Evolutionary conservation across 345 rosid species (phyloP).

Genomic region (Dimocarpus longan): DNA sequence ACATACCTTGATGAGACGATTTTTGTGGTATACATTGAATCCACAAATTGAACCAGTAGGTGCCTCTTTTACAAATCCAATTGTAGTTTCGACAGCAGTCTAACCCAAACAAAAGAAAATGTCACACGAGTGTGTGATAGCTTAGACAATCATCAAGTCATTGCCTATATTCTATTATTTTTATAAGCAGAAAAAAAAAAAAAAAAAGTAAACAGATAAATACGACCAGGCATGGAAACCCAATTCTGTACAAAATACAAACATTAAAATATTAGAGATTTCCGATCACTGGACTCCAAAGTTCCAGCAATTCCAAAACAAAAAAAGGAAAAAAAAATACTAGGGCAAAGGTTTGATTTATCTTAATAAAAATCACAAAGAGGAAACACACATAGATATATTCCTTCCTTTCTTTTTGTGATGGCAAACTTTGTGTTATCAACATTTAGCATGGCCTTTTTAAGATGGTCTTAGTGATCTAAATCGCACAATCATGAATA

Average conservation of each 20-base stretch:
- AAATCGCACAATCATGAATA: slow-evolving; percentile 2
- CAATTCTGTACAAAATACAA: background rate
- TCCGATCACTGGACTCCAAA: background rate
- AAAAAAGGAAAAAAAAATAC: background rate
- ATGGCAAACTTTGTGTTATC: background rate
- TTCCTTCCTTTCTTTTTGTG: background rate
- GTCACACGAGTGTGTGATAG: background rate
- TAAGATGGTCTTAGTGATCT: background rate
- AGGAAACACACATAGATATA: background rate
- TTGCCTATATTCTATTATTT: background rate
- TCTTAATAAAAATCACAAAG: background rate
- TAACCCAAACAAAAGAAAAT: slow-evolving; percentile 29
- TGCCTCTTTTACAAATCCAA: slow-evolving; percentile 82
- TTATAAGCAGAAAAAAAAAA: background rate
- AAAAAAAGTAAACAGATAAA: background rate
- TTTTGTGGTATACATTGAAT: slow-evolving; percentile 84
- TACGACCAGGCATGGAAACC: background rate
- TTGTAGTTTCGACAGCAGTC: slow-evolving; percentile 62
- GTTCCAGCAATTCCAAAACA: background rate
- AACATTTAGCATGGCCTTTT: background rate
- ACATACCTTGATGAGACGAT: slow-evolving; percentile 90
- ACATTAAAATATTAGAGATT: slow-evolving; percentile 4
- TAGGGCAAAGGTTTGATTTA: background rate
- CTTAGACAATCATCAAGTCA: slow-evolving; percentile 4
- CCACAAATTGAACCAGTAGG: slow-evolving; percentile 58